phyloP scores from a whole-genome alignment of 192 early-diverging fungal genomes.

The Phlyctochytrium arcticum region DNA sequence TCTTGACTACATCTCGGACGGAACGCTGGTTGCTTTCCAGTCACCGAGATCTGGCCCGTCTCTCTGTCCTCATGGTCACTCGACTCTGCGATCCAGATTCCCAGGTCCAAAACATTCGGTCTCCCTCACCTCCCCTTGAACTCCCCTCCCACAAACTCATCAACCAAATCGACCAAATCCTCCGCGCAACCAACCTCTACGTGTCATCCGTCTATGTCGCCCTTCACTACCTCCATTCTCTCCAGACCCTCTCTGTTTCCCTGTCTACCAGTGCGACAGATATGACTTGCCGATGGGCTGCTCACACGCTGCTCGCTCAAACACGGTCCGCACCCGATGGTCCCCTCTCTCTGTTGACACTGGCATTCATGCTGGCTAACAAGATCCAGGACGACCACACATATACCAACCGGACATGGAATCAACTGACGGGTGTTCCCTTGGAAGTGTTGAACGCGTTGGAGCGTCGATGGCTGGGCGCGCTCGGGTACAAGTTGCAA shows the following conservation, averaged over 20 bases:
- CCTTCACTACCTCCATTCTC: neutral
- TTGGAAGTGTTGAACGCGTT: neutral
- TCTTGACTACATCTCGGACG: neutral
- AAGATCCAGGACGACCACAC: neutral
- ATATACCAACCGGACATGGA: neutral
- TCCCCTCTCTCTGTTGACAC: neutral
- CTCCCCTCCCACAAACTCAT: neutral
- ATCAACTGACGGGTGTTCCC: neutral
- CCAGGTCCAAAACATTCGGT: no score
- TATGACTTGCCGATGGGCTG: neutral
- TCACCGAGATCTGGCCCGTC: neutral
- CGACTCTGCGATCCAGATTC: neutral
- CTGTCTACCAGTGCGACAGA: neutral
- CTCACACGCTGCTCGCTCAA: neutral
- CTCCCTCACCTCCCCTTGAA: no score
- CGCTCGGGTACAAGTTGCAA: neutral
- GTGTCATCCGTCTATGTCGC: neutral
- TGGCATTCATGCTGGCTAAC: neutral
- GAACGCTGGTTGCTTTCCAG: neutral
- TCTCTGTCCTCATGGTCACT: neutral
- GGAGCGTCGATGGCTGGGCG: neutral
- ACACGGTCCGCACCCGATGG: neutral
- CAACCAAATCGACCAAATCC: neutral
- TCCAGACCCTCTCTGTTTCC: neutral
- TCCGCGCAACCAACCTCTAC: neutral